Percentiles rank a stretch among this genome's conserved stretches.
phyloP scores from a whole-genome alignment of 2,329 filamentous ascomycete species.

The Stylonectria norvegica region DNA sequence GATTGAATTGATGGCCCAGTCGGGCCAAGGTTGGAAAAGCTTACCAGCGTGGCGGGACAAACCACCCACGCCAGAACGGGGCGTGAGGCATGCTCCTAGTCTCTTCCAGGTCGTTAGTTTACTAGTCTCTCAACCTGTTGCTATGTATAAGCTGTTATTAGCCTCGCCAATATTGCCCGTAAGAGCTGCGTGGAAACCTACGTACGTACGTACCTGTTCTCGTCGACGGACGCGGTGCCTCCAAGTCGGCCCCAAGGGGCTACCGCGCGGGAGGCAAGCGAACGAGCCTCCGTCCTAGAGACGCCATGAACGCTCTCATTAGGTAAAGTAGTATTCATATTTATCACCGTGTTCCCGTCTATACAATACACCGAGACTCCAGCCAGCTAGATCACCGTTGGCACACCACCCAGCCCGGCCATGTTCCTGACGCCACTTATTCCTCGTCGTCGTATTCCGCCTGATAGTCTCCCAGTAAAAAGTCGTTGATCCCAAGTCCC shows the following conservation, averaged over 20 bases:
- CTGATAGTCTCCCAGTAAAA: slow-evolving; percentile 70
- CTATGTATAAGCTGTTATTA: too few species aligned
- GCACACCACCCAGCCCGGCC: slow-evolving; percentile 4
- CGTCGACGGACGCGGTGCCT: too few species aligned
- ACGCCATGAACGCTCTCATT: slow-evolving; percentile 11
- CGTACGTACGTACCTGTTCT: too few species aligned
- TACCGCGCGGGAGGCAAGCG: too few species aligned
- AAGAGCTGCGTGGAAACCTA: too few species aligned
- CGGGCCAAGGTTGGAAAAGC: not conserved
- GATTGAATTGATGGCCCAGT: not conserved
- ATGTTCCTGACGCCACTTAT: slow-evolving; percentile 17
- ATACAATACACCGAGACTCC: slow-evolving; percentile 18
- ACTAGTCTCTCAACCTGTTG: too few species aligned
- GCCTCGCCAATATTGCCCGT: too few species aligned
- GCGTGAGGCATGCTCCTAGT: not conserved
- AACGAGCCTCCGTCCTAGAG: slow-evolving; percentile 12
- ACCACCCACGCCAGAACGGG: too few species aligned
- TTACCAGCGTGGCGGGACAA: not conserved
- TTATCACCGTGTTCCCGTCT: slow-evolving; percentile 19
- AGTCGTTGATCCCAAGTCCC: slow-evolving; percentile 62
- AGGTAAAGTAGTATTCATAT: not conserved
- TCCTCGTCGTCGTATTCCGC: slow-evolving; percentile 52
- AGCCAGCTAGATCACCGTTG: slow-evolving; percentile 8
- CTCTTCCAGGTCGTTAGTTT: too few species aligned
- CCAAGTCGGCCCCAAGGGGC: too few species aligned